Percentiles rank a stretch among this genome's conserved stretches.
Conservation (phyloP, 106 monocot species). For the Hemerocallis citrina region DNA sequence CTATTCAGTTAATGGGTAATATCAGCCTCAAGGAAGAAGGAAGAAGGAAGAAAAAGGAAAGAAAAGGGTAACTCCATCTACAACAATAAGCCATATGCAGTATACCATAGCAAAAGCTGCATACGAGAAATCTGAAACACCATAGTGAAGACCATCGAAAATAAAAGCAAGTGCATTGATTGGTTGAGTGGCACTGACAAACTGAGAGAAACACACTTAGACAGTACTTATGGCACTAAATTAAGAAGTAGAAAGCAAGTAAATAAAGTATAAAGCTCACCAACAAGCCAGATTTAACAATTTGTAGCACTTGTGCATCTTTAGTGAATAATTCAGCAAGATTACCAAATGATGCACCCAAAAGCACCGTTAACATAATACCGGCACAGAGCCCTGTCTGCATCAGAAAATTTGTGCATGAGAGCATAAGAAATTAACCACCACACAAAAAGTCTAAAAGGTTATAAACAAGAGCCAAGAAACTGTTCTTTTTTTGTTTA, state of each 20-base stretch:
- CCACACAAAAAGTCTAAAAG: not conserved
- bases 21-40: not conserved
- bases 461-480: not conserved
- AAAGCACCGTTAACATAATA: slow-evolving; percentile 47
- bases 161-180: slow-evolving; percentile 95
- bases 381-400: slow-evolving; percentile 71
- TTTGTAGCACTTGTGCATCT: slow-evolving; percentile 63
- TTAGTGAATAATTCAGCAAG: slow-evolving; percentile 77
- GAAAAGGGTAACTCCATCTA: not conserved
- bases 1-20: slow-evolving; percentile 16
- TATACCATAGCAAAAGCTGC: slow-evolving; percentile 78
- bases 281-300: slow-evolving; percentile 67
- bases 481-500: too few species aligned
- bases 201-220: slow-evolving; percentile 32
- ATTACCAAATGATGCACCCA: slow-evolving; percentile 64
- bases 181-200: slow-evolving; percentile 93
- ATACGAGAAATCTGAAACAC: slow-evolving; percentile 95
- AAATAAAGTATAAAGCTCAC: slow-evolving; percentile 25
- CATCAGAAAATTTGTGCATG: slow-evolving; percentile 1
- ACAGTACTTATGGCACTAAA: not conserved
- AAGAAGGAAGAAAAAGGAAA: too few species aligned
- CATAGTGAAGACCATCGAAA: slow-evolving; percentile 98
- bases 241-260: not conserved
- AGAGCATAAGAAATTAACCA: not conserved
- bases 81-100: slow-evolving; percentile 8